These are phyloP conservation scores for Carpinus fangiana DNA, from an alignment of 306 rosid species.

Conservation along the genomic window DNA sequence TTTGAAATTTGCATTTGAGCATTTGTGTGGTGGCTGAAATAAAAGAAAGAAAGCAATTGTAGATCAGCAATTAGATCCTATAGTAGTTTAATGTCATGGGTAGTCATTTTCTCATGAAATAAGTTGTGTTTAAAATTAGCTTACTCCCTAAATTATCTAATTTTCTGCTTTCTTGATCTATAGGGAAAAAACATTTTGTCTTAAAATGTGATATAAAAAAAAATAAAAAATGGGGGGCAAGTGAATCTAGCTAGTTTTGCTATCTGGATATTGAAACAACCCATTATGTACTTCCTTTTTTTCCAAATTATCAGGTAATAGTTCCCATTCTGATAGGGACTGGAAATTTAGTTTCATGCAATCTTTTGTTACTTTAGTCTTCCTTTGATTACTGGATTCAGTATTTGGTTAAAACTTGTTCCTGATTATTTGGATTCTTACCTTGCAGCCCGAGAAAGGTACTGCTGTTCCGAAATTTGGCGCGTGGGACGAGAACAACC, in stretches of 20 bases:
- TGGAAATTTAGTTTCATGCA: background rate
- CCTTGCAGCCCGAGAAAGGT: slow-evolving; percentile 74
- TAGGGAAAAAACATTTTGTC: background rate
- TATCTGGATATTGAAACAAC: background rate
- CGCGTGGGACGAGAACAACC: slow-evolving; percentile 83
- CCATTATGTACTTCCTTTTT: background rate
- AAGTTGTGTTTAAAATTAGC: background rate
- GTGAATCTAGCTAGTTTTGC: background rate
- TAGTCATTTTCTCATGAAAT: background rate
- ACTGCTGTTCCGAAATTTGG: slow-evolving; percentile 98
- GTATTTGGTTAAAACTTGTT: background rate
- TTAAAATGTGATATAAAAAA: background rate
- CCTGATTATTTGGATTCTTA: slow-evolving; percentile 26
- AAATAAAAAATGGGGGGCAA: background rate
- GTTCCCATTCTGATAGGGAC: background rate
- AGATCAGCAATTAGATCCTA: background rate
- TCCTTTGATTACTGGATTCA: background rate
- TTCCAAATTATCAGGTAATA: background rate
- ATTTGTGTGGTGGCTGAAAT: background rate
- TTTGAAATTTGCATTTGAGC: background rate
- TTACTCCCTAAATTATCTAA: background rate
- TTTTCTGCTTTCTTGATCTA: background rate
- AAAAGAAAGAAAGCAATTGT: background rate
- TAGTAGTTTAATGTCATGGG: background rate
- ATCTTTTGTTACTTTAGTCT: slow-evolving; percentile 1